A percentile compares a stretch with the other conserved stretches of the same genome.
These are phyloP conservation scores for Solanum tacnaense DNA, from an alignment of 257 asterid species.

Conservation along the genomic window DNA sequence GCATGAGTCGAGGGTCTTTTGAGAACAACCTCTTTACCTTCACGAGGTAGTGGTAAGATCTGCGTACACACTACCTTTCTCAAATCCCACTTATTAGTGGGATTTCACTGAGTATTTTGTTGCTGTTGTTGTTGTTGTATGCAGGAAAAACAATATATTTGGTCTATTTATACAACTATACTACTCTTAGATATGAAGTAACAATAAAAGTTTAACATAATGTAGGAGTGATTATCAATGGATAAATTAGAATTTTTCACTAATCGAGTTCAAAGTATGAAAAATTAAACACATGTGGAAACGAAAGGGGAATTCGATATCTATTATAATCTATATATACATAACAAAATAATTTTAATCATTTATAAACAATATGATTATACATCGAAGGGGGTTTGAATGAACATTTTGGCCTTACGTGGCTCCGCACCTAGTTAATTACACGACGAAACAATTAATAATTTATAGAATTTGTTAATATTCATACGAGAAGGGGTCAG, in stretches of 20 bases:
- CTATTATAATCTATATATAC: not conserved
- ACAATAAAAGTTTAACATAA: not conserved
- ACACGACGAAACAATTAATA: accelerated
- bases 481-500: not conserved
- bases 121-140: too few relatives aligned
- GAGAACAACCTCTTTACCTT: accelerated
- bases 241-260: not conserved
- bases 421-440: not conserved
- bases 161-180: not conserved
- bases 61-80: too few relatives aligned
- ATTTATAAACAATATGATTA: not conserved
- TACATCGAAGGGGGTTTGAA: not conserved
- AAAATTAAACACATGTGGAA: not conserved
- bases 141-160: not conserved
- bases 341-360: accelerated
- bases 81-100: too few relatives aligned
- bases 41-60: not conserved
- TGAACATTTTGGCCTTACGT: accelerated
- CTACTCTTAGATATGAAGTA: not conserved
- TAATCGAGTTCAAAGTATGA: not conserved
- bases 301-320: not conserved
- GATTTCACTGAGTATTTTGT: too few relatives aligned
- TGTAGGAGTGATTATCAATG: not conserved
- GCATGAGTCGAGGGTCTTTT: not conserved
- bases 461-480: not conserved